A percentile compares a stretch with the other conserved stretches of the same genome.
Evolutionary conservation across 192 early-diverging fungal species (phyloP).

Genomic region (Coemansia aciculifera): DNA sequence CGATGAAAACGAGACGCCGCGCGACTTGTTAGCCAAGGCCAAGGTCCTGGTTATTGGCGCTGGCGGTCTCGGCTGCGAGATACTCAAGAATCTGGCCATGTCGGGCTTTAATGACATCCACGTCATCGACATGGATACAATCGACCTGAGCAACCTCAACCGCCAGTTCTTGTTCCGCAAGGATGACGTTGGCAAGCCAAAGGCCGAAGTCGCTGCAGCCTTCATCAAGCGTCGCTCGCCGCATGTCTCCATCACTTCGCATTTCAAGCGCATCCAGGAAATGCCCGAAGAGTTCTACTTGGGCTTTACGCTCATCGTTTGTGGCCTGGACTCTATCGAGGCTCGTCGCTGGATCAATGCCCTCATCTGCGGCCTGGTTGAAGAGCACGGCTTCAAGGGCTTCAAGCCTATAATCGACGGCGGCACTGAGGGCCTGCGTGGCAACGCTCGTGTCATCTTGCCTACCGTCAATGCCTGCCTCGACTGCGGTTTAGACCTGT

Average conservation of each 20-base stretch:
- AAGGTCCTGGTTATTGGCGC: slow-evolving; percentile 83
- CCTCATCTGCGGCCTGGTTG: slow-evolving; percentile 73
- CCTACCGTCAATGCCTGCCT: slow-evolving; percentile 88
- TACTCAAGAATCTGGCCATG: slow-evolving; percentile 79
- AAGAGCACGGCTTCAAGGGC: slow-evolving; percentile 69
- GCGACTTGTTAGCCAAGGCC: slow-evolving; percentile 54
- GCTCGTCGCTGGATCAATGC: slow-evolving; percentile 98
- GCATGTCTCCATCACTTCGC: slow-evolving; percentile 69
- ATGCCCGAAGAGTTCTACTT: slow-evolving; percentile 92
- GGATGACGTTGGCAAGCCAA: slow-evolving; percentile 73
- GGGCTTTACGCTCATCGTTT: slow-evolving; percentile 85
- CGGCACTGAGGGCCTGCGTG: slow-evolving; percentile 96
- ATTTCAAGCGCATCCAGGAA: slow-evolving; percentile 92
- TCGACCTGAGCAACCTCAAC: slow-evolving; percentile 82
- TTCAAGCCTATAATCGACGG: slow-evolving; percentile 92
- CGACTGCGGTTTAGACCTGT: slow-evolving; percentile 93
- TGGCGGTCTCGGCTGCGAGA: slow-evolving; percentile 82
- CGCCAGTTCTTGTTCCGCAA: slow-evolving; percentile 81
- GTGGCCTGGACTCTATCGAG: slow-evolving; percentile 93
- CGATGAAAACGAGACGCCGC: slow-evolving; percentile 45
- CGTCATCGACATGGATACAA: slow-evolving; percentile 91
- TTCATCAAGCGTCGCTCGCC: slow-evolving; percentile 72
- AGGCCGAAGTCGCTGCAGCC: slow-evolving; percentile 75
- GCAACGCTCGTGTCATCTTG: slow-evolving; percentile 90
- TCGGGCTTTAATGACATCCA: slow-evolving; percentile 78